These are phyloP conservation scores for Suhomyces sp. DNA, from an alignment of 805 yeast genomes.

Conservation along the genomic window DNA sequence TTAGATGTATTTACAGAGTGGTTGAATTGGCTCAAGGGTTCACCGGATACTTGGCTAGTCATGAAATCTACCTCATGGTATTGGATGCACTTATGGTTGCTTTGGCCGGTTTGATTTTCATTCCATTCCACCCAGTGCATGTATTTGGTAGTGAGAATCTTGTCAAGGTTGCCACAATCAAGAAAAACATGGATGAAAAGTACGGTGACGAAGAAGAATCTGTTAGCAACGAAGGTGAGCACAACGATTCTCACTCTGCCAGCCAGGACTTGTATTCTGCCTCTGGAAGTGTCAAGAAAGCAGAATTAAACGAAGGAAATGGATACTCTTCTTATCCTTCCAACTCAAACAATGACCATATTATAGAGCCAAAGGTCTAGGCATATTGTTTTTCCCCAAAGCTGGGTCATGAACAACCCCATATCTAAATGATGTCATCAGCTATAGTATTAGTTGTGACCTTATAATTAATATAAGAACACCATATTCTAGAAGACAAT, in stretches of 20 bases:
- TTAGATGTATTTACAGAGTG: slow-evolving; percentile 36
- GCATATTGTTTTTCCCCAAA: no score
- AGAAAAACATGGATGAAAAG: slow-evolving; percentile 23
- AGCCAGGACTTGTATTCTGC: not conserved
- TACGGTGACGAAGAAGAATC: slow-evolving; percentile 1
- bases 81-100: slow-evolving; percentile 42
- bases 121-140: slow-evolving; percentile 41
- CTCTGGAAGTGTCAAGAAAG: no score
- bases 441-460: no score
- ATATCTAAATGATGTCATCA: no score
- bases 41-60: slow-evolving; percentile 33
- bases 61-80: slow-evolving; percentile 38
- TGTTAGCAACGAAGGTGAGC: not conserved
- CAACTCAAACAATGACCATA: no score
- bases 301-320: no score
- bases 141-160: slow-evolving; percentile 30
- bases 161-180: slow-evolving; percentile 27
- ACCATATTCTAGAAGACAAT: no score
- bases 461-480: no score
- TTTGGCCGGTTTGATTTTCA: slow-evolving; percentile 32
- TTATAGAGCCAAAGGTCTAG: no score
- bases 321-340: no score
- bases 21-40: slow-evolving; percentile 42
- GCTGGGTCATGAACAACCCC: no score
- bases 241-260: not conserved